These are phyloP conservation scores for Microcyclosporella mali DNA, from an alignment of 2,329 filamentous ascomycete genomes.

Conservation along the genomic window DNA sequence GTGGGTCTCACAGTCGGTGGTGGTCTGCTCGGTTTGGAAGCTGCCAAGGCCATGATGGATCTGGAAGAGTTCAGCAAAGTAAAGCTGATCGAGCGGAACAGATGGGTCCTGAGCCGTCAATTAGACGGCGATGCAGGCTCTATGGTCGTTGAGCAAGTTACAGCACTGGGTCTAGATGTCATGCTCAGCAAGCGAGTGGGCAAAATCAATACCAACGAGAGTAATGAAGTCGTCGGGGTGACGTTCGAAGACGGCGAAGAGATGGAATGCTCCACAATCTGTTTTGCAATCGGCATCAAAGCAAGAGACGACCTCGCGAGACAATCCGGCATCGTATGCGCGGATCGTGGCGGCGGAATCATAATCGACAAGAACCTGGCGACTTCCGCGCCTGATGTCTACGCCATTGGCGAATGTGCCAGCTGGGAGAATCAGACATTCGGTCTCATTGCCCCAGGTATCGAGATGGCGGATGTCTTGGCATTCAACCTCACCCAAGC, in stretches of 20 bases:
- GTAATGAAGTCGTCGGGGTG: slow-evolving; percentile 65
- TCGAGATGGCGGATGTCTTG: slow-evolving; percentile 89
- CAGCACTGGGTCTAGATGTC: slow-evolving; percentile 71
- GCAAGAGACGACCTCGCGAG: slow-evolving; percentile 71
- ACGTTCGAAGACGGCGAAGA: slow-evolving; percentile 73
- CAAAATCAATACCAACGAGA: slow-evolving; percentile 60
- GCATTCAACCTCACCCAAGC: slow-evolving; percentile 87
- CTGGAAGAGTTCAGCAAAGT: slow-evolving; percentile 67
- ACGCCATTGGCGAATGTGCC: slow-evolving; percentile 85
- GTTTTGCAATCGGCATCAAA: slow-evolving; percentile 84
- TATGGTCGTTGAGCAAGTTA: slow-evolving; percentile 77
- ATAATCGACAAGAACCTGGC: slow-evolving; percentile 60
- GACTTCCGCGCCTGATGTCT: slow-evolving; percentile 67
- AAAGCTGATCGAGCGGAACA: slow-evolving; percentile 72
- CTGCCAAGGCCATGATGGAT: slow-evolving; percentile 88
- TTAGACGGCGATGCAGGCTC: slow-evolving; percentile 73
- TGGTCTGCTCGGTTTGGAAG: slow-evolving; percentile 77
- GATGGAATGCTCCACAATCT: slow-evolving; percentile 73
- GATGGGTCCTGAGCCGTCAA: slow-evolving; percentile 77
- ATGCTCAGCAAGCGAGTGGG: slow-evolving; percentile 70
- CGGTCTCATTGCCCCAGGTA: slow-evolving; percentile 79
- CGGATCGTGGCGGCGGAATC: slow-evolving; percentile 68
- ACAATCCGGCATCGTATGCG: slow-evolving; percentile 63
- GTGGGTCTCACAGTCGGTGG: slow-evolving; percentile 75
- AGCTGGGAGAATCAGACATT: slow-evolving; percentile 84